These are phyloP conservation scores for Dactylellina sp. DNA, from an alignment of 2,329 filamentous ascomycete species.

Conservation along the genomic window DNA sequence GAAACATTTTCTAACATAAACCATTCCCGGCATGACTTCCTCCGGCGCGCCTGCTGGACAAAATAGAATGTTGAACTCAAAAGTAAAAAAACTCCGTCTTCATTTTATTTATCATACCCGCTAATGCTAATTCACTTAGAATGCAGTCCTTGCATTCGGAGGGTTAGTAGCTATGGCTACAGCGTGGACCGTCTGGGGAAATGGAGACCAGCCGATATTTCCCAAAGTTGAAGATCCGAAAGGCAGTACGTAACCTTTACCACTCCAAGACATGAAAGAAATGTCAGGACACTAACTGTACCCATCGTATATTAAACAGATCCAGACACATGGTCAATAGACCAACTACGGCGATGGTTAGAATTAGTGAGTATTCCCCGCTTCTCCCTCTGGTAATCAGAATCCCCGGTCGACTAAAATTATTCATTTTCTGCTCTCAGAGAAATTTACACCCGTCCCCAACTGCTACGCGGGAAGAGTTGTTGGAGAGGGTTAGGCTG, in stretches of 20 bases:
- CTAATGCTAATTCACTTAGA: slow-evolving; percentile 12
- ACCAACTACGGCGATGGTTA: slow-evolving; percentile 47
- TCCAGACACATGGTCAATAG: slow-evolving; percentile 47
- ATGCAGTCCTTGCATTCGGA: slow-evolving; percentile 54
- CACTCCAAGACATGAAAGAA: not conserved
- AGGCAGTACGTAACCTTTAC: slow-evolving; percentile 28
- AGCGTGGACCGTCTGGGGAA: slow-evolving; percentile 38
- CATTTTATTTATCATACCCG: not conserved
- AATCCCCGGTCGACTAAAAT: not conserved
- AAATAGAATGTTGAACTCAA: slow-evolving; percentile 51
- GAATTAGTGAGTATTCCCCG: slow-evolving; percentile 24
- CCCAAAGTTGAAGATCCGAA: slow-evolving; percentile 37
- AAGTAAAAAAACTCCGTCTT: slow-evolving; percentile 18
- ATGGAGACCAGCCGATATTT: slow-evolving; percentile 50
- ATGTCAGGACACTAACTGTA: no score
- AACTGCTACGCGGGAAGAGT: slow-evolving; percentile 39
- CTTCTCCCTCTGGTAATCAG: not conserved
- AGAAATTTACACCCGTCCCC: slow-evolving; percentile 50
- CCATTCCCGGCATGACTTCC: slow-evolving; percentile 1
- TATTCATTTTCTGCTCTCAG: slow-evolving; percentile 4
- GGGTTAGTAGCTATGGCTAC: slow-evolving; percentile 49
- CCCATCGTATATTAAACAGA: no score
- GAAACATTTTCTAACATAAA: slow-evolving; percentile 3
- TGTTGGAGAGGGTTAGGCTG: slow-evolving; percentile 37
- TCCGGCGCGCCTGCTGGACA: slow-evolving; percentile 7